Evolutionary conservation across 495 filamentous ascomycete species (phyloP).

Genomic region (Lasiosphaeria ovina): DNA sequence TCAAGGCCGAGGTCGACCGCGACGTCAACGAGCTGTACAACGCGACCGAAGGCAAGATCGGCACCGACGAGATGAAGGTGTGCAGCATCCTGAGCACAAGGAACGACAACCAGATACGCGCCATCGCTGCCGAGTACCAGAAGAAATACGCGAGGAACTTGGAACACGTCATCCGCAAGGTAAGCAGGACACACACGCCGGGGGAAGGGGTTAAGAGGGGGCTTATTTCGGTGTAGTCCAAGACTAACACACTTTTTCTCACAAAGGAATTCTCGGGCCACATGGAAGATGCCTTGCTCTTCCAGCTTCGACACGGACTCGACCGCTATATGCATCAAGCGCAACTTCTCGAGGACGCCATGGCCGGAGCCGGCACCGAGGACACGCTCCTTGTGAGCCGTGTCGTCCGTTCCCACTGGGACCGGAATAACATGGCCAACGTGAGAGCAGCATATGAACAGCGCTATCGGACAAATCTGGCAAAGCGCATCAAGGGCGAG

Average conservation of each 20-base stretch:
- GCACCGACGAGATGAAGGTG: slow-evolving; percentile 73
- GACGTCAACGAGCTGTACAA: slow-evolving; percentile 71
- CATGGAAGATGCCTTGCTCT: slow-evolving; percentile 82
- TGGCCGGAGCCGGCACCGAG: slow-evolving; percentile 85
- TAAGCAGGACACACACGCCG: slow-evolving; percentile 23
- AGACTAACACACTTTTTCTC: neutral
- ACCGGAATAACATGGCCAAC: slow-evolving; percentile 63
- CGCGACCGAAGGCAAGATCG: slow-evolving; percentile 66
- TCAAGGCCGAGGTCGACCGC: slow-evolving; percentile 65
- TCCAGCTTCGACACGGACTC: slow-evolving; percentile 69
- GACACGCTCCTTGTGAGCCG: slow-evolving; percentile 74
- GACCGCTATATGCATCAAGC: slow-evolving; percentile 85
- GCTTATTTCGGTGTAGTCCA: neutral
- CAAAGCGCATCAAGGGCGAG: slow-evolving; percentile 68
- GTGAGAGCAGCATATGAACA: slow-evolving; percentile 72
- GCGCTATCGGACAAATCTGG: slow-evolving; percentile 59
- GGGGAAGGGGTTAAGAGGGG: too few species aligned
- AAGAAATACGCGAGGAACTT: slow-evolving; percentile 62
- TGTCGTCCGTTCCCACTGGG: slow-evolving; percentile 77
- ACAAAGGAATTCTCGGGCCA: slow-evolving; percentile 78
- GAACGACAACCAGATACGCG: slow-evolving; percentile 76
- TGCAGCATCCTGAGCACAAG: slow-evolving; percentile 70
- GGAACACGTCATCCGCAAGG: slow-evolving; percentile 67
- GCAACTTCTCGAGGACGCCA: slow-evolving; percentile 72
- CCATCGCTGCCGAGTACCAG: slow-evolving; percentile 70